phyloP scores from a whole-genome alignment of 306 rosid genomes.

The Cucumis hystrix region DNA sequence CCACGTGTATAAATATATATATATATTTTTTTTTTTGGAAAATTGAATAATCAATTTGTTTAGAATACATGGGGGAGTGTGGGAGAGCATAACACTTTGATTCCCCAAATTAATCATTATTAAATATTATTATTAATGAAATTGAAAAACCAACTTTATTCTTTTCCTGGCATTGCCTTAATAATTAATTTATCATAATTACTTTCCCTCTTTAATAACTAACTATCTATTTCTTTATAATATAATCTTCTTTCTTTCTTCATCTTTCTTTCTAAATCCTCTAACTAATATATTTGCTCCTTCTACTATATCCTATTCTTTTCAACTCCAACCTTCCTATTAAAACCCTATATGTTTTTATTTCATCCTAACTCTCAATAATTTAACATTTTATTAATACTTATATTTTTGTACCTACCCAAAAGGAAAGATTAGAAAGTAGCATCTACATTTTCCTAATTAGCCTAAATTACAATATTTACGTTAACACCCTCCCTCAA shows the following conservation, averaged over 20 bases:
- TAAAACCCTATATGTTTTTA: not conserved
- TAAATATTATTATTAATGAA: not conserved
- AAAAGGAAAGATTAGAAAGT: too few species aligned
- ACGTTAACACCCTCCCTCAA: too few species aligned
- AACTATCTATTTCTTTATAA: not conserved
- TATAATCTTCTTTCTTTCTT: not conserved
- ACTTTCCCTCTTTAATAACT: not conserved
- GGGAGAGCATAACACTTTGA: not conserved
- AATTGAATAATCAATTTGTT: not conserved
- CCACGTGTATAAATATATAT: not conserved
- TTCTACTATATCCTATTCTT: not conserved
- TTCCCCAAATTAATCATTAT: not conserved
- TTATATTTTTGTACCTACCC: too few species aligned
- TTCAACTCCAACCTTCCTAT: not conserved
- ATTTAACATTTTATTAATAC: too few species aligned
- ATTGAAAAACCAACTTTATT: not conserved
- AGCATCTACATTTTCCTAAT: too few species aligned
- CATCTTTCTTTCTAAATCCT: not conserved
- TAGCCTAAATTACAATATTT: too few species aligned
- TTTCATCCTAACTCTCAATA: not conserved
- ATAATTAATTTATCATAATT: not conserved
- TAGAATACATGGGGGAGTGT: not conserved
- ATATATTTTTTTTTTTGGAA: too few species aligned
- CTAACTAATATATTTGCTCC: not conserved
- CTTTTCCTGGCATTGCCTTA: not conserved